A percentile compares a stretch with the other conserved stretches of the same genome.
Conservation (phyloP, 768 basidiomycete genomes). For the Suillus brevipes region DNA sequence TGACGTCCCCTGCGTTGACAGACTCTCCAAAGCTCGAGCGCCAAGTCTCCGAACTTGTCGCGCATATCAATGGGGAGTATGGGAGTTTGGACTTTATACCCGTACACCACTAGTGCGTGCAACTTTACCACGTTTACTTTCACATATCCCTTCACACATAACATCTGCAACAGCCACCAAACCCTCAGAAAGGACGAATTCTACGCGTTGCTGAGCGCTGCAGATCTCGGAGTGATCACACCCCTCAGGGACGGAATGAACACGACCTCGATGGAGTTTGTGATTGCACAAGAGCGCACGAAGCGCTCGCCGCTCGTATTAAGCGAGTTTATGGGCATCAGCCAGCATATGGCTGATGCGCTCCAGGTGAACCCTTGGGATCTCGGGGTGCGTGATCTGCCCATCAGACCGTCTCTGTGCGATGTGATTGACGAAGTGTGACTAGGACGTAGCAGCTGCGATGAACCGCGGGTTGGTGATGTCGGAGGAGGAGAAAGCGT, state of each 20-base stretch:
- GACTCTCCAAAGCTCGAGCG: conserved; percentile 94
- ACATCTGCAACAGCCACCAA: conserved; percentile 68
- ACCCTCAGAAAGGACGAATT: conserved; percentile 97
- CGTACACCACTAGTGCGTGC: conserved; percentile 92
- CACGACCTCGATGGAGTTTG: conserved; percentile 95
- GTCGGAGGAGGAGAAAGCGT: neutral
- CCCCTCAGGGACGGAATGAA: conserved; percentile 96
- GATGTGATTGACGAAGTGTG: neutral
- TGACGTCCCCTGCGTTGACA: conserved; percentile 89
- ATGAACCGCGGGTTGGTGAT: conserved; percentile 2
- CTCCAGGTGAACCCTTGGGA: conserved; percentile 96
- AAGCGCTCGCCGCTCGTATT: conserved; percentile 85
- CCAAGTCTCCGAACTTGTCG: conserved; percentile 90
- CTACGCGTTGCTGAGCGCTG: conserved; percentile 90
- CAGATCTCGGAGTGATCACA: conserved; percentile 93
- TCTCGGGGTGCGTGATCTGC: conserved; percentile 60
- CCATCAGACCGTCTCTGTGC: neutral
- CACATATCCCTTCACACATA: neutral
- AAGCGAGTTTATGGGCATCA: conserved; percentile 98
- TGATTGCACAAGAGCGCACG: conserved; percentile 87
- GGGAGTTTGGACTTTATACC: conserved; percentile 94
- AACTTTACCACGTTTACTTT: neutral
- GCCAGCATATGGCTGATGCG: conserved; percentile 86
- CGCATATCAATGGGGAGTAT: conserved; percentile 94
- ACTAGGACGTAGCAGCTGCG: neutral